Conservation (phyloP, 192 early-diverging fungal genomes). For the Coemansia sp. region DNA sequence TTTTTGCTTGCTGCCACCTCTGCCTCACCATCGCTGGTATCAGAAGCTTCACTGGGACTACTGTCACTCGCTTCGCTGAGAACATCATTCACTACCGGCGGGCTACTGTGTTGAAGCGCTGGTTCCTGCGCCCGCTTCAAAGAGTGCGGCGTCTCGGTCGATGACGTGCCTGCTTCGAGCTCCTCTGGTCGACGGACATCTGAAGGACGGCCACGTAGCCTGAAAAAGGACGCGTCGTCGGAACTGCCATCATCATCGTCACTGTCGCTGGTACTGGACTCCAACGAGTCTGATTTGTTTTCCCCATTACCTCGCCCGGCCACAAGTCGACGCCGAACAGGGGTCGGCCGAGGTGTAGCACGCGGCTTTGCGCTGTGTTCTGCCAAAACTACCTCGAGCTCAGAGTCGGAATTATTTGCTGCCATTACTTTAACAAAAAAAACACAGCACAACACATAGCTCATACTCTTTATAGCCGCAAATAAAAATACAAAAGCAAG, state of each 20-base stretch:
- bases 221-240: constrained; percentile 13
- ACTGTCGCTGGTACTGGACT: too few relatives aligned
- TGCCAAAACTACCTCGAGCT: constrained; percentile 22
- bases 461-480: too few relatives aligned
- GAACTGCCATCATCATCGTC: constrained; percentile 5
- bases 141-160: too few relatives aligned
- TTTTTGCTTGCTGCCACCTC: too few relatives aligned
- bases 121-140: neutral
- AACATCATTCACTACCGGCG: neutral
- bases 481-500: neutral
- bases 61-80: neutral
- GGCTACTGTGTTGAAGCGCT: neutral
- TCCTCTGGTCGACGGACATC: too few relatives aligned
- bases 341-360: constrained; percentile 6
- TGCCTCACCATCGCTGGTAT: constrained; percentile 15
- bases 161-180: too few relatives aligned
- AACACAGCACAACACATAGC: neutral
- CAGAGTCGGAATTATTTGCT: constrained; percentile 12
- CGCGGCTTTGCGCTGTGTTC: too few relatives aligned
- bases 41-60: too few relatives aligned
- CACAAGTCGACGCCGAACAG: constrained; percentile 1
- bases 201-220: neutral
- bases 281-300: too few relatives aligned
- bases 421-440: constrained; percentile 3
- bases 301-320: too few relatives aligned